Evolutionary conservation across 371 early-diverging fungal species (phyloP).

Genomic region (Parasitella parasitica): DNA sequence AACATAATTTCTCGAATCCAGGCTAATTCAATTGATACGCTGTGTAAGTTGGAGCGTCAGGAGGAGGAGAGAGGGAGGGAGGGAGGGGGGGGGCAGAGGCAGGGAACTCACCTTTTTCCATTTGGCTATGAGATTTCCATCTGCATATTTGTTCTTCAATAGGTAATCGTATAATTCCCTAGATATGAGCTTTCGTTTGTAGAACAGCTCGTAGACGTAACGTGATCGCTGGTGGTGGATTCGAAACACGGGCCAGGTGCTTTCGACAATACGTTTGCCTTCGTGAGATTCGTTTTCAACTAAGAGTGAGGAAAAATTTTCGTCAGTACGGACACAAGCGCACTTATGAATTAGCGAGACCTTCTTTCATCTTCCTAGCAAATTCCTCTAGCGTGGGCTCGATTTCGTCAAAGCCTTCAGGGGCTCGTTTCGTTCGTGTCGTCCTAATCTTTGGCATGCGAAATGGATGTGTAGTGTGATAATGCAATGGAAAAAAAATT

Average conservation of each 20-base stretch:
- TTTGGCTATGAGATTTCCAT: slow-evolving; percentile 94
- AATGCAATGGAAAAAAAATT: neutral
- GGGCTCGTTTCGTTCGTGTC: slow-evolving; percentile 80
- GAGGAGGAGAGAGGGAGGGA: too few relatives aligned
- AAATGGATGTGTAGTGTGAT: neutral
- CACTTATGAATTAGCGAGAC: too few relatives aligned
- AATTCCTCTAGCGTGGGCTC: slow-evolving; percentile 94
- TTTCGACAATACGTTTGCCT: slow-evolving; percentile 92
- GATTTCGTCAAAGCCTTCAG: slow-evolving; percentile 94
- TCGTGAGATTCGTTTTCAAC: slow-evolving; percentile 96
- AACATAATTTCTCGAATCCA: slow-evolving; percentile 98
- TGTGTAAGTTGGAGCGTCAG: neutral
- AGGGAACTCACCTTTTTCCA: slow-evolving; percentile 99
- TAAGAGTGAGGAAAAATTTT: slow-evolving; percentile 29
- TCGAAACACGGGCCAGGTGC: slow-evolving; percentile 94
- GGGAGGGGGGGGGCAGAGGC: too few relatives aligned
- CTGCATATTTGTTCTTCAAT: slow-evolving; percentile 89
- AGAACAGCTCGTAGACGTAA: slow-evolving; percentile 94
- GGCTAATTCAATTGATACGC: slow-evolving; percentile 47
- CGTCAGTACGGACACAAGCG: neutral
- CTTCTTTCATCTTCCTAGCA: slow-evolving; percentile 93
- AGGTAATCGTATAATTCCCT: slow-evolving; percentile 91
- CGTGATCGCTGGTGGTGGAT: slow-evolving; percentile 97
- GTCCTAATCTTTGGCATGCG: slow-evolving; percentile 85
- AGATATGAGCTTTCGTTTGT: slow-evolving; percentile 92